These are phyloP conservation scores for Dryadomyces quercus-mongolicae DNA, from an alignment of 2,329 filamentous ascomycete genomes.

Conservation along the genomic window DNA sequence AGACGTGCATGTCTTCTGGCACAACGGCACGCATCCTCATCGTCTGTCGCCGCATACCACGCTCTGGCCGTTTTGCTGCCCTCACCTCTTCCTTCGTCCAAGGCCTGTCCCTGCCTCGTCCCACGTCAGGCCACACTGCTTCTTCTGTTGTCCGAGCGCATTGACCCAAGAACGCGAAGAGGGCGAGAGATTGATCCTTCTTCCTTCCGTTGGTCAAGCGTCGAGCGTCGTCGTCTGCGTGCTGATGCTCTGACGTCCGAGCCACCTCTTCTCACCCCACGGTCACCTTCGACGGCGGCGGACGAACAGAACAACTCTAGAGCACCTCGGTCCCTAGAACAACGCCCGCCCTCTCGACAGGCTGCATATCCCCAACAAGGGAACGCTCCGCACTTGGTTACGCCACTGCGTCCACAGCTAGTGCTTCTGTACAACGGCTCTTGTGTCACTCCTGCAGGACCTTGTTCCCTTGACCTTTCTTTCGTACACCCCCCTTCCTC, in stretches of 20 bases:
- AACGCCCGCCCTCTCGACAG: neutral
- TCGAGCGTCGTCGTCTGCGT: no score
- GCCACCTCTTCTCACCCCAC: no score
- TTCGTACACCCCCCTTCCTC: no score
- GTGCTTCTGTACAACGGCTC: constrained; percentile 7
- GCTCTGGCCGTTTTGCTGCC: neutral
- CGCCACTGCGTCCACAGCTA: neutral
- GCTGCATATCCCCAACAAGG: neutral
- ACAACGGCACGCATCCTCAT: neutral
- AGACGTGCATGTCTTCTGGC: neutral
- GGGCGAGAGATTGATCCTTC: no score
- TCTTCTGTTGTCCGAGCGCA: neutral
- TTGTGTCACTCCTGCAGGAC: constrained; percentile 5
- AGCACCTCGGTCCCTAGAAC: neutral
- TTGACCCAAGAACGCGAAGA: neutral
- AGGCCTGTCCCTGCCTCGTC: neutral
- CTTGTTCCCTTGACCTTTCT: neutral
- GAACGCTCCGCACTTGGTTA: neutral
- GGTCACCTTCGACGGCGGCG: no score
- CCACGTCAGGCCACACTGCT: neutral
- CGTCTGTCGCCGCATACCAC: neutral
- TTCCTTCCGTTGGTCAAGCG: no score
- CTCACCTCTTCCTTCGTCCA: neutral
- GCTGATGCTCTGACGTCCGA: no score
- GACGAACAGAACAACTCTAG: neutral